phyloP scores from a whole-genome alignment of 1,284 basidiomycete species.

The Tylopilus sp. region DNA sequence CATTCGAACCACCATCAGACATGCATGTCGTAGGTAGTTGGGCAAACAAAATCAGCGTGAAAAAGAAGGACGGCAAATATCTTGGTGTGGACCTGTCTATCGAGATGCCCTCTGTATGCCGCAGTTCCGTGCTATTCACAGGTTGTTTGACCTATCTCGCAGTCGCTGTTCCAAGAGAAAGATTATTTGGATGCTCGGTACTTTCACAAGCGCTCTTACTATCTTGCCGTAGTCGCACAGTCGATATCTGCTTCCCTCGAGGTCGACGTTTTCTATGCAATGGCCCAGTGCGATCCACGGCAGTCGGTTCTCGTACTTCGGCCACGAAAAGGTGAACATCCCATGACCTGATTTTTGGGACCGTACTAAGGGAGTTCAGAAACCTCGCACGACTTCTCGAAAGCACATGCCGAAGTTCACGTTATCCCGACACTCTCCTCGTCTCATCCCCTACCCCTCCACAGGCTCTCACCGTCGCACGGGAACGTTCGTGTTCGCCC shows the following conservation, averaged over 20 bases:
- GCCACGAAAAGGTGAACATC: conserved; percentile 49
- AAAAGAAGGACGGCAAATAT: conserved; percentile 56
- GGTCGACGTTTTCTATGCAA: conserved; percentile 60
- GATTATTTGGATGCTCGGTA: conserved; percentile 89
- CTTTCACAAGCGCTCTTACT: conserved; percentile 92
- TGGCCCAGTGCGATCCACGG: conserved; percentile 61
- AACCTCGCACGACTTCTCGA: conserved; percentile 60
- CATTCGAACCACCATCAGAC: conserved; percentile 64
- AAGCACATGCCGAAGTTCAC: conserved; percentile 66
- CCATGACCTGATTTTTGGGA: conserved; percentile 17
- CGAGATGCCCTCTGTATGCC: conserved; percentile 80
- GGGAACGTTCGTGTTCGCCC: conserved; percentile 58
- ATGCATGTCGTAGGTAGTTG: conserved; percentile 73
- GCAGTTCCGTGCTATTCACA: not conserved
- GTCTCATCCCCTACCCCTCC: conserved; percentile 56
- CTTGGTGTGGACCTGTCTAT: conserved; percentile 83
- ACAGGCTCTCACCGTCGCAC: conserved; percentile 73
- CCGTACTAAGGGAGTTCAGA: conserved; percentile 37
- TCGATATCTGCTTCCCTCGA: conserved; percentile 51
- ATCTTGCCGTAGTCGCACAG: conserved; percentile 78
- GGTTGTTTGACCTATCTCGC: conserved; percentile 10
- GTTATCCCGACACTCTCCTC: conserved; percentile 69
- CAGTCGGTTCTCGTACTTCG: conserved; percentile 64
- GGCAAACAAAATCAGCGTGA: conserved; percentile 65
- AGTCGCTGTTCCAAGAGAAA: conserved; percentile 89